Percentiles rank a stretch among this genome's conserved stretches.
Evolutionary conservation across 148 eudicot genomes (phyloP).

Genomic region (Pharnaceum exiguum): DNA sequence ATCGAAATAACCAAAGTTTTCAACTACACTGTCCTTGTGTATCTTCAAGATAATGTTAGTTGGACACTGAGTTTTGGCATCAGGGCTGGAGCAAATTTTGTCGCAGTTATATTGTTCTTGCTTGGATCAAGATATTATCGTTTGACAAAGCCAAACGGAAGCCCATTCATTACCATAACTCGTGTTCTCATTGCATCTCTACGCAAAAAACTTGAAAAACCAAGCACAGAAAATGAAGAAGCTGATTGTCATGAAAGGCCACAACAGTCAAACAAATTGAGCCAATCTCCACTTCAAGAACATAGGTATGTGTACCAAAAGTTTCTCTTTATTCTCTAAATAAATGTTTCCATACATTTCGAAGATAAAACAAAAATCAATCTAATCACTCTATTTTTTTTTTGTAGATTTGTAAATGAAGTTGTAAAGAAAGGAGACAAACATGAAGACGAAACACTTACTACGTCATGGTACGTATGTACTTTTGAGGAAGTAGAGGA

Average conservation of each 20-base stretch:
- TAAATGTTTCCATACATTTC: too few species aligned
- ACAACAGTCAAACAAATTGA: not conserved
- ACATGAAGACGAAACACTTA: not conserved
- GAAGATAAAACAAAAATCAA: too few species aligned
- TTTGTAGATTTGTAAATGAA: slow-evolving; percentile 35
- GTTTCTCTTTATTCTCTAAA: too few species aligned
- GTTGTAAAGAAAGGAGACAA: not conserved
- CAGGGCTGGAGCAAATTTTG: slow-evolving; percentile 17
- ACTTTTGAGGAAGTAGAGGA: slow-evolving; percentile 44
- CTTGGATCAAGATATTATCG: slow-evolving; percentile 31
- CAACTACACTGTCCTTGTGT: slow-evolving; percentile 29
- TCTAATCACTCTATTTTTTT: slow-evolving; percentile 20
- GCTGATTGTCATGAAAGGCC: slow-evolving; percentile 8
- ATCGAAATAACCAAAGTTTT: slow-evolving; percentile 20
- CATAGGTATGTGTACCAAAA: too few species aligned
- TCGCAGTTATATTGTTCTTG: slow-evolving; percentile 28
- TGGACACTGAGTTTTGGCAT: slow-evolving; percentile 39
- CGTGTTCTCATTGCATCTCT: slow-evolving; percentile 37
- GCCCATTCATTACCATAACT: slow-evolving; percentile 42
- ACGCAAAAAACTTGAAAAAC: slow-evolving; percentile 15
- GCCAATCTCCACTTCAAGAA: slow-evolving; percentile 16
- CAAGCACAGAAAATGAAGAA: not conserved
- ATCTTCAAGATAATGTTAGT: slow-evolving; percentile 36
- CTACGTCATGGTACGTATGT: slow-evolving; percentile 36
- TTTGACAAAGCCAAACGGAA: slow-evolving; percentile 19